Percentiles rank a stretch among this genome's conserved stretches.
phyloP scores from a whole-genome alignment of 2,329 filamentous ascomycete genomes.

The Lasiodiplodia citricola region DNA sequence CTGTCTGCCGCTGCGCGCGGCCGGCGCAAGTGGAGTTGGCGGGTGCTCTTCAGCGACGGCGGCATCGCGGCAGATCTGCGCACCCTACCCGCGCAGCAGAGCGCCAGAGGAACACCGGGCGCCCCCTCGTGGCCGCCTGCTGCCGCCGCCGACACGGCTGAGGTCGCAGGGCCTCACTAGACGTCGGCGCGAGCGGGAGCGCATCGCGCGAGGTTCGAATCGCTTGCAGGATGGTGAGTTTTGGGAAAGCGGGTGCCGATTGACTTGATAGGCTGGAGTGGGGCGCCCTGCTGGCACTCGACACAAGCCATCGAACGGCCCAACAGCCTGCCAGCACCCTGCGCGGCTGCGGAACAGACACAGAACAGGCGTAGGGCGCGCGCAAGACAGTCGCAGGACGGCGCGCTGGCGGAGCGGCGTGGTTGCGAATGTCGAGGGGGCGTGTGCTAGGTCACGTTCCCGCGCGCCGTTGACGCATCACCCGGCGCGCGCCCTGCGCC shows the following conservation, averaged over 20 bases:
- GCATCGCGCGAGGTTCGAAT: slow-evolving; percentile 15
- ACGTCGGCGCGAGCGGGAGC: slow-evolving; percentile 12
- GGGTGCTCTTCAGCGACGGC: slow-evolving; percentile 21
- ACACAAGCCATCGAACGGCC: slow-evolving; percentile 24
- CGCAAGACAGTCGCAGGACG: slow-evolving; percentile 4
- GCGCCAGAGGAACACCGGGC: slow-evolving; percentile 14
- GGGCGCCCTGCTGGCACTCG: slow-evolving; percentile 25
- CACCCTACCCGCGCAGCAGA: slow-evolving; percentile 15
- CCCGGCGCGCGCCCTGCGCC: slow-evolving; percentile 4
- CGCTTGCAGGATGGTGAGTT: slow-evolving; percentile 30
- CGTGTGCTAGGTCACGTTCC: slow-evolving; percentile 17
- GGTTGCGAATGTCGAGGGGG: slow-evolving; percentile 6
- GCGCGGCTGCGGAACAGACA: slow-evolving; percentile 22
- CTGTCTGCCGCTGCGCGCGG: neutral
- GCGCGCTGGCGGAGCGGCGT: slow-evolving; percentile 4
- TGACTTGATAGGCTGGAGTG: slow-evolving; percentile 31
- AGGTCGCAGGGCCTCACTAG: neutral
- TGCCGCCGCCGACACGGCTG: slow-evolving; percentile 6
- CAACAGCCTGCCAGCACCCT: slow-evolving; percentile 25
- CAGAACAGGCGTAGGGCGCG: slow-evolving; percentile 15
- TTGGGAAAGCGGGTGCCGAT: slow-evolving; percentile 30
- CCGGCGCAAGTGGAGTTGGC: slow-evolving; percentile 14
- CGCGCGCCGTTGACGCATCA: slow-evolving; percentile 21
- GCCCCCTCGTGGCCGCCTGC: slow-evolving; percentile 10
- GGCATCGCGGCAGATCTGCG: slow-evolving; percentile 24